Evolutionary conservation across 768 basidiomycete genomes (phyloP), one percentile per base, ranked within the genome.

Genomic region (Leucogyrophana mollusca): DNA sequence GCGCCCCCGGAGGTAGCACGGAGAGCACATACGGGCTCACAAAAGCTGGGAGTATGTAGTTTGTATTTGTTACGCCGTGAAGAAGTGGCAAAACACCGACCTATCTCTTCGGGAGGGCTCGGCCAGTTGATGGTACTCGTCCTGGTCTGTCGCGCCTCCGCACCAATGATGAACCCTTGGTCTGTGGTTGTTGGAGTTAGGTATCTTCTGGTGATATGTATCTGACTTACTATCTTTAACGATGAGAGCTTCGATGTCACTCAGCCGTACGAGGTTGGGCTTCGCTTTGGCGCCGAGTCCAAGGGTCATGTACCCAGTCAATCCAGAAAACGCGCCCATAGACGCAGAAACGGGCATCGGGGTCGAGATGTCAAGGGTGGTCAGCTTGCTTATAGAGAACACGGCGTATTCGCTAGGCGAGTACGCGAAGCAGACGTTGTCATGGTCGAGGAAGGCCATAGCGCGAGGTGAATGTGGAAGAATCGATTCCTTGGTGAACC

Each of bases 381-480:
- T 69, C 71, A 80, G 79, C 1, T 73, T 77, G 32, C 76, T 71
- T 30, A 90, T 66, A 3, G 80, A 82, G 52, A 91, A 87, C 6
- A 94, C 66, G 1, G 83, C 87, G 50, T 79, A 73, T 24, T 67
- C 65, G 0, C 86, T 80, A 0, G 80, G 74, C n/a, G 88, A 80
- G 62, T 93, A 93, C 0, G 87, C 90, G 52, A 94, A 82, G 53
- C 87, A 86, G 8, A 79, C 72, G 1, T 72, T 72, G 20, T 82
- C 73, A 4, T 77, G 56, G 49, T 81, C 71, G 40, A 91, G 65
- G 61, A 97, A 94, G 2, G 83, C 73, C 40, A 96, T 83, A 0
- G 78, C 74, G 33, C 96, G 80, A n/a, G 96, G 85, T 8, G 94
- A 93, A 61, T 98, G 95, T 10, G 94, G 89, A 3, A 97, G 73